A percentile compares a stretch with the other conserved stretches of the same genome.
phyloP scores from a whole-genome alignment of 78 protist species.

The Pigoraptor vietnamica region DNA sequence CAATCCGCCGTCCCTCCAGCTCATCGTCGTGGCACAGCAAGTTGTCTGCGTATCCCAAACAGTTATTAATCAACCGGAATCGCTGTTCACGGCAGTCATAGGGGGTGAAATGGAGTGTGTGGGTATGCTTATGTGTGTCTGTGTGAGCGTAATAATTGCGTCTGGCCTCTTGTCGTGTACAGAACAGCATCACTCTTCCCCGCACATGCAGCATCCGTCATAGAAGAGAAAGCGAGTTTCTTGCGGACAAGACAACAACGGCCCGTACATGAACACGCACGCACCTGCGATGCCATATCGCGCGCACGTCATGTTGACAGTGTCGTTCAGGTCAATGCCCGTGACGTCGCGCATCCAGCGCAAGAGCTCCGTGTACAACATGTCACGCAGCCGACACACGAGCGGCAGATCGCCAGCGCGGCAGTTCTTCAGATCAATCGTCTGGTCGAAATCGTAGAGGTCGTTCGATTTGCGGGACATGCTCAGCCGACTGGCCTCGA shows the following conservation, averaged over 20 bases:
- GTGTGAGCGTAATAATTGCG: not conserved
- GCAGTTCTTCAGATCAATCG: no score
- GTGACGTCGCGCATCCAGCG: no score
- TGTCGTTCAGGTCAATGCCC: not conserved
- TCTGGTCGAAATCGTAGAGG: not conserved
- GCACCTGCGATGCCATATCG: not conserved
- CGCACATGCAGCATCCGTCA: no score
- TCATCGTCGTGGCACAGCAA: slow-evolving; percentile 27
- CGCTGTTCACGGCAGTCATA: no score
- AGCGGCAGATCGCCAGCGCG: no score
- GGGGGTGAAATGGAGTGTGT: not conserved
- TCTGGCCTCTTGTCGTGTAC: no score
- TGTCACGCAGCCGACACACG: no score
- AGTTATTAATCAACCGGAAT: no score
- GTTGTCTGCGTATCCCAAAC: no score
- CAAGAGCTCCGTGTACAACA: no score
- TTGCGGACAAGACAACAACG: not conserved
- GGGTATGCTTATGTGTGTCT: not conserved
- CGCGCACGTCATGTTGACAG: not conserved
- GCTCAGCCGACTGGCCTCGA: no score
- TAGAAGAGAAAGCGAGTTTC: not conserved
- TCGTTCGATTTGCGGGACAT: not conserved
- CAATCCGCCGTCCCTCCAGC: not conserved
- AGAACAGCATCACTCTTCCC: no score
- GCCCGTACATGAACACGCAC: not conserved